These are phyloP conservation scores for Tulasnella sp. DNA, from an alignment of 768 basidiomycete genomes.

Conservation along the genomic window DNA sequence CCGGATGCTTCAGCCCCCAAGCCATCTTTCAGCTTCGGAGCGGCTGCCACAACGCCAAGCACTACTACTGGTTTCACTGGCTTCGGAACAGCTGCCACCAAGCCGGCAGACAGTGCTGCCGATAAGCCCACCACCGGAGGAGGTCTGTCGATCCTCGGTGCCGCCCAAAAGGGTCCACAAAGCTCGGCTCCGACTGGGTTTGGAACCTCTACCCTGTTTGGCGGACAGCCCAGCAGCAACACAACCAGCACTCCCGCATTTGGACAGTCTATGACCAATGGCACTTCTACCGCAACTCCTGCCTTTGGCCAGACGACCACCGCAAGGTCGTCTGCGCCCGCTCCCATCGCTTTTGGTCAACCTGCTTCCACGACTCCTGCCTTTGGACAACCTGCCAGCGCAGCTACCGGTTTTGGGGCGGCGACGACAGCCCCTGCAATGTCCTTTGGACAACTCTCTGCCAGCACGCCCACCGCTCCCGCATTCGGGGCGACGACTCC, in stretches of 20 bases:
- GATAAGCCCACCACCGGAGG: constrained; percentile 30
- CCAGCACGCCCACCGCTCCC: constrained; percentile 29
- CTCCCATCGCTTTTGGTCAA: not conserved
- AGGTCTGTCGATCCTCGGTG: not conserved
- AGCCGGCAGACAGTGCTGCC: constrained; percentile 31
- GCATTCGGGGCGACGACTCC: constrained; percentile 27
- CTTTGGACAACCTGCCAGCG: not conserved
- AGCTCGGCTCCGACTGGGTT: not conserved
- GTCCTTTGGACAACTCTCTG: not conserved
- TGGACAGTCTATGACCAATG: not conserved
- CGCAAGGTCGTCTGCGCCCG: not conserved
- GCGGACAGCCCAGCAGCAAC: not conserved
- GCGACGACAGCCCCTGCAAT: not conserved
- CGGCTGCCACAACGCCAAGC: constrained; percentile 33
- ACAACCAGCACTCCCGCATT: not conserved
- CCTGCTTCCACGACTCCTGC: not conserved
- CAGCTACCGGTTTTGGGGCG: not conserved
- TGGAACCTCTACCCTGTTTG: not conserved
- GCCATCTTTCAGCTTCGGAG: constrained; percentile 17
- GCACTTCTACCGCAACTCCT: not conserved
- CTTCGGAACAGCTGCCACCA: constrained; percentile 30
- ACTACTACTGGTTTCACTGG: constrained; percentile 38
- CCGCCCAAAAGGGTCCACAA: not conserved
- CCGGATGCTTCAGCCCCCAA: constrained; percentile 21
- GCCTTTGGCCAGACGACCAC: not conserved